Evolutionary conservation across 176 grass and related monocot species (phyloP), one percentile per base, ranked within the genome.

Genomic region (Oryza nivara): DNA sequence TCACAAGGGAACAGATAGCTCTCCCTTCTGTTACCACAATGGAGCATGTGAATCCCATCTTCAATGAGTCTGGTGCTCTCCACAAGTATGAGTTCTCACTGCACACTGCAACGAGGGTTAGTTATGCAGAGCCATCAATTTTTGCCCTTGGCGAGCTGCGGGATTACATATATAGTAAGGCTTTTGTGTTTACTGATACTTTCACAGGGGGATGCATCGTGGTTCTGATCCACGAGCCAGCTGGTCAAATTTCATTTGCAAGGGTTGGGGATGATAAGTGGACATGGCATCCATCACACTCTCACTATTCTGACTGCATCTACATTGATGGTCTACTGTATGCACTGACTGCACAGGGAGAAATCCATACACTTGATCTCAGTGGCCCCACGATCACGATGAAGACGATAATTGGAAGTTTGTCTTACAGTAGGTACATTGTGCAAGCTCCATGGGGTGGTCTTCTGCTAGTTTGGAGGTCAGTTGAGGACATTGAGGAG

Each of bases 11-110:
- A 10, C 72, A 75, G 7, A 54, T 75, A 3, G 47, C 72, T 20
- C 72, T 75, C 47, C 72, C 72, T 26, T 54, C 72, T 3, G 23
- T 75, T 4, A 54, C 5, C 72, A 54, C 72, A 3, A 75, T 75
- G 47, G 70, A 73, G 44, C 41, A 73, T 12, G 43, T 73, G 20
- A 28, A 22, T 3, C 70, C 12, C 70, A 73, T 61, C 56, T 61
- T 22, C 56, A 61, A 1, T 61, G 19, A 61, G 20, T 61, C 20
- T 2, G 56, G 56, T 22, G 56, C 5, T 22, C 6, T 61, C 56
- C 56, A 61, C 56, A 61, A 61, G 19, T 61, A 61, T 10, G 56
- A 61, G 20, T 22, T 3, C 70, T 72, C 41, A 22, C 46, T 20
- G 41, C n/a, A 5, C 41, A 23, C 20, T 2, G 22, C 13, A 46